phyloP scores from a whole-genome alignment of 164 flowering plant genomes.

The Litsea cubeba region DNA sequence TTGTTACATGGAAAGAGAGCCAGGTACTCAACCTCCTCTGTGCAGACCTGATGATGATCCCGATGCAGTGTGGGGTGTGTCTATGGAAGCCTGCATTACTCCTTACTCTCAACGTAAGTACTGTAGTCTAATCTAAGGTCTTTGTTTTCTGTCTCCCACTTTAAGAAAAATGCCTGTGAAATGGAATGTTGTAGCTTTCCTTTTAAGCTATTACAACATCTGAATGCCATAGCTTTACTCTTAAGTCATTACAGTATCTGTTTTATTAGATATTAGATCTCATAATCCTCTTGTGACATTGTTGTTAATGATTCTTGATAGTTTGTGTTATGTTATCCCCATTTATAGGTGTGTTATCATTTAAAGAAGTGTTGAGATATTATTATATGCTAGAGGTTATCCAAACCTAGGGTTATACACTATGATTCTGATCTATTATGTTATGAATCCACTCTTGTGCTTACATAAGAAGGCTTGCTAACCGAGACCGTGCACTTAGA shows the following conservation, averaged over 20 bases:
- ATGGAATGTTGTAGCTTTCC: not conserved
- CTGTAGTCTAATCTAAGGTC: not conserved
- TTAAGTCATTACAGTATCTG: not conserved
- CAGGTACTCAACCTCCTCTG: slow-evolving; percentile 79
- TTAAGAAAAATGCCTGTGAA: not conserved
- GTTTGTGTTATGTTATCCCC: no score
- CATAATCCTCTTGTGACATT: no score
- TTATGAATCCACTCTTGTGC: no score
- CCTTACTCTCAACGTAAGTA: slow-evolving; percentile 86
- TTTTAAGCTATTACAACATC: not conserved
- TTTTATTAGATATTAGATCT: not conserved
- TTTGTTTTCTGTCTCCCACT: not conserved
- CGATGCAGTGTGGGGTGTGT: slow-evolving; percentile 67
- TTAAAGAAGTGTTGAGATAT: no score
- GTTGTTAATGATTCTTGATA: no score
- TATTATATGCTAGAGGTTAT: no score
- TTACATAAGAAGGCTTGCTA: no score
- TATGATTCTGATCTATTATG: no score
- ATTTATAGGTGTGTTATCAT: no score
- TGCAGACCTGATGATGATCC: slow-evolving; percentile 83
- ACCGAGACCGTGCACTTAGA: no score
- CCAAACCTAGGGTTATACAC: no score
- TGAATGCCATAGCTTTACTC: not conserved
- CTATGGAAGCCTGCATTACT: slow-evolving; percentile 82
- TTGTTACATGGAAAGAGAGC: slow-evolving; percentile 68